phyloP scores from a whole-genome alignment of 176 grass and related monocot species.

The Thinopyrum elongatum region DNA sequence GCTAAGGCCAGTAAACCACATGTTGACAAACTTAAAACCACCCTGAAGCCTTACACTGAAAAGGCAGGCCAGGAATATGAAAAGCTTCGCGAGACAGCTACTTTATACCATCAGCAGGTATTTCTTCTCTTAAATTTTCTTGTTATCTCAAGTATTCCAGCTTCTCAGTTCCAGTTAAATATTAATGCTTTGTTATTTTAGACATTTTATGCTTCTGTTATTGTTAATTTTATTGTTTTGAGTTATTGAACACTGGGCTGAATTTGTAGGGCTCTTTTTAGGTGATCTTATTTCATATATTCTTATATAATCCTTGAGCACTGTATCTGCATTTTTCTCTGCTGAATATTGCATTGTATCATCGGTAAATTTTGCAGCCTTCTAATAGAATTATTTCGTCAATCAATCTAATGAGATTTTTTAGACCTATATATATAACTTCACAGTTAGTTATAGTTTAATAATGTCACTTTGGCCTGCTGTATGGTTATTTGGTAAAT shows the following conservation, averaged over 20 bases:
- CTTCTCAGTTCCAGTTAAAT: not conserved
- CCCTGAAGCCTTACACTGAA: constrained; percentile 62
- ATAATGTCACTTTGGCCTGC: not conserved
- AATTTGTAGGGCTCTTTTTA: not conserved
- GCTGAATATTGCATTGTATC: not conserved
- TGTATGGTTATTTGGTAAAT: not conserved
- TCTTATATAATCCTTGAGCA: constrained; percentile 15
- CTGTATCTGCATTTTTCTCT: not conserved
- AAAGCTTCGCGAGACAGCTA: constrained; percentile 51
- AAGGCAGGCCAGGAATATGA: constrained; percentile 36
- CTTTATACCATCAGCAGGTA: constrained; percentile 80
- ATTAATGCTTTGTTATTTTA: not conserved
- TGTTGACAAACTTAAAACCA: constrained; percentile 63
- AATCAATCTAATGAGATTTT: not conserved
- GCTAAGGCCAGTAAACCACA: constrained; percentile 69
- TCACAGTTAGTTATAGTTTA: not conserved
- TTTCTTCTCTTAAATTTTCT: constrained; percentile 1
- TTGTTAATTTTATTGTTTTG: not conserved
- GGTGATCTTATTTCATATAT: constrained; percentile 8
- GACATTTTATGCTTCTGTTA: not conserved
- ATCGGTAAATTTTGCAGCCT: not conserved
- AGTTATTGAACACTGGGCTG: not conserved
- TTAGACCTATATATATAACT: not conserved
- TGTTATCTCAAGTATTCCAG: not conserved
- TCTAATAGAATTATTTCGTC: not conserved